Conservation (phyloP, 2,329 filamentous ascomycete species). For the Chrysoporthe cubensis region DNA sequence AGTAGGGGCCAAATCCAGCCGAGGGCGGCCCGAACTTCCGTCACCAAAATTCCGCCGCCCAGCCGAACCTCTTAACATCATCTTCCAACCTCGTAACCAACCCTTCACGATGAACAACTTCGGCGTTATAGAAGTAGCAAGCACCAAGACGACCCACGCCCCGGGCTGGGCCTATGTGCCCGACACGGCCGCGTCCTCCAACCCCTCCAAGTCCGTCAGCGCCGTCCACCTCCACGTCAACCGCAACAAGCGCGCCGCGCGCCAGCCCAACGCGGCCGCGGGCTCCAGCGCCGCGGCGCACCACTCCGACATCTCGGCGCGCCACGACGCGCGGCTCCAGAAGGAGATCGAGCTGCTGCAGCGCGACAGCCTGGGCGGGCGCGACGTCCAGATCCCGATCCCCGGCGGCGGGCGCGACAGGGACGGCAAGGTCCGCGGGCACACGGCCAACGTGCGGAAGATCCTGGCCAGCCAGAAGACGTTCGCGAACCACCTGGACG, state of each 20-base stretch:
- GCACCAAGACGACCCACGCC: conserved; percentile 67
- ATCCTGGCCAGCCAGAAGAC: conserved; percentile 82
- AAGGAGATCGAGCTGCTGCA: conserved; percentile 84
- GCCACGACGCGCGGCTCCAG: conserved; percentile 79
- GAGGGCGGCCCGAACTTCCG: conserved; percentile 27
- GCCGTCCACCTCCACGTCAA: conserved; percentile 45
- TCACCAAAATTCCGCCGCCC: conserved; percentile 6
- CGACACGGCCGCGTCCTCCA: conserved; percentile 66
- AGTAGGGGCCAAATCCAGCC: conserved; percentile 24
- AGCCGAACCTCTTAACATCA: conserved; percentile 9
- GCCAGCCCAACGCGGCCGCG: conserved; percentile 55
- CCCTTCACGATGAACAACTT: conserved; percentile 62
- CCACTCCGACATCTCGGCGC: conserved; percentile 72
- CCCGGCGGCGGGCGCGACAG: conserved; percentile 51
- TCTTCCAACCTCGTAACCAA: not conserved
- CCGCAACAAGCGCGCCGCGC: conserved; percentile 73
- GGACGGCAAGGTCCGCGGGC: conserved; percentile 48
- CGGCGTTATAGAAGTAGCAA: conserved; percentile 82
- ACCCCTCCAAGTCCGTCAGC: conserved; percentile 44
- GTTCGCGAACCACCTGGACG: conserved; percentile 80
- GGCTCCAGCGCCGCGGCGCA: conserved; percentile 54
- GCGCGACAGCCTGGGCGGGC: conserved; percentile 67
- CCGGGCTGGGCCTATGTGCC: conserved; percentile 94
- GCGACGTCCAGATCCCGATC: conserved; percentile 73
- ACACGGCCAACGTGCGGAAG: conserved; percentile 72